These are phyloP conservation scores for Retiboletus flavoniger DNA, from an alignment of 1,284 basidiomycete genomes.

Conservation along the genomic window DNA sequence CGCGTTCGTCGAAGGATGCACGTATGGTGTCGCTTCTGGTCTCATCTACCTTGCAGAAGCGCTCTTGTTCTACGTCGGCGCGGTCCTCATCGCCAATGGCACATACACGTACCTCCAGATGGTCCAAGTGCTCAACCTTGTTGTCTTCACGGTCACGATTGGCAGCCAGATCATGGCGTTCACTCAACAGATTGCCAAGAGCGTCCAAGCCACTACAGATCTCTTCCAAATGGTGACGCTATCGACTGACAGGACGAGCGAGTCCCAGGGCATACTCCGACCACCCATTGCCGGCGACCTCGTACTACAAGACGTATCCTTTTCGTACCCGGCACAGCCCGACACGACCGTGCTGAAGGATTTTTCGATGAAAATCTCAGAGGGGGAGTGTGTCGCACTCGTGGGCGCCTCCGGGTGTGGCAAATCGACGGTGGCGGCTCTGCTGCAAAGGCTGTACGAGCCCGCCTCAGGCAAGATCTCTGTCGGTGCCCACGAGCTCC, in stretches of 20 bases:
- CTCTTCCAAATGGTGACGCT: constrained; percentile 70
- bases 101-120: constrained; percentile 84
- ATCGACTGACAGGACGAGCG: constrained; percentile 53
- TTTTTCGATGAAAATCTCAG: constrained; percentile 60
- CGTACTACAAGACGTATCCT: constrained; percentile 68
- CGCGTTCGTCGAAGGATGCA: constrained; percentile 82
- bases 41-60: constrained; percentile 89
- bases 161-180: constrained; percentile 87
- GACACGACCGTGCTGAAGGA: constrained; percentile 68
- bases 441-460: constrained; percentile 86
- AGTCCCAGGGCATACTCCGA: constrained; percentile 65
- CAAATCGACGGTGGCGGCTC: constrained; percentile 81
- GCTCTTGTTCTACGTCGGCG: constrained; percentile 87
- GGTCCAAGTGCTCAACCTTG: constrained; percentile 87
- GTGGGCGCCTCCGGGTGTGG: constrained; percentile 88
- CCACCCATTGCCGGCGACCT: constrained; percentile 71
- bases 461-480: constrained; percentile 64
- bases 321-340: constrained; percentile 81
- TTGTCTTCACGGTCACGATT: constrained; percentile 92
- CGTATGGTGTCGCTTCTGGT: constrained; percentile 76
- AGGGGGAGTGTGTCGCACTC: constrained; percentile 83
- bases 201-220: constrained; percentile 77
- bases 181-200: constrained; percentile 79
- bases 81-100: constrained; percentile 77
- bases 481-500: constrained; percentile 54